Evolutionary conservation across 1,284 basidiomycete genomes (phyloP), one percentile per base, ranked within the genome.

Genomic region (Omphalotus olearius): DNA sequence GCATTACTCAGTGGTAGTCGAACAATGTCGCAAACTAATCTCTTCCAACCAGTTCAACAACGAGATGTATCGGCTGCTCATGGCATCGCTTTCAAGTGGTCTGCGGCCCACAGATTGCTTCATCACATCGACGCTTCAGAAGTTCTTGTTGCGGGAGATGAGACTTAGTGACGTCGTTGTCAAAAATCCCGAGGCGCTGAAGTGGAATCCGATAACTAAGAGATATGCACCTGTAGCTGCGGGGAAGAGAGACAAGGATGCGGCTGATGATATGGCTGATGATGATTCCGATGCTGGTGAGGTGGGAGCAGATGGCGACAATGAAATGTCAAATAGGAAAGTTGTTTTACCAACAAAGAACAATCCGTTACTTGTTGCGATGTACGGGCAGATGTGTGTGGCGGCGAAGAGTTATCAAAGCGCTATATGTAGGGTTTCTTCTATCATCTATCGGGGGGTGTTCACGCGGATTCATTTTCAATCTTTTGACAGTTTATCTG

Each of bases 311-410:
- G 45, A 35, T 17, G 35, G 14, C n/a, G 10, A 40, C 23, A 18
- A n/a, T 16, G 13, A 26, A 18, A 35, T 18, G 17, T 23, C 18
- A 9, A 42, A 62, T 52, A 47, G n/a, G 56, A 39, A 45, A 28
- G 56, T 64, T 36, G 60, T 64, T 51, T 66, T 83, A 40, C 91
- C 91, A 0, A 89, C 76, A 6, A 87, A 84, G 63, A 69, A 78
- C 28, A 93, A 89, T 56, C 90, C 94, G 0, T 69, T 88, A 18
- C 75, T 84, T 50, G 79, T 91, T 30, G 74, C 87, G 1, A 72
- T 93, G n/a, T 97, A 98, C 64, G 93, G 91, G 0, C 89, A 91
- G 64, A 80, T 95, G 56, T 87, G 93, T 64, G 78, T 93, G 6
- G 82, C 83, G 2, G 86, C 90, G 2, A 89, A 85, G 68, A 94